Conservation (phyloP, 768 basidiomycete species). For the Saitozyma podzolica region DNA sequence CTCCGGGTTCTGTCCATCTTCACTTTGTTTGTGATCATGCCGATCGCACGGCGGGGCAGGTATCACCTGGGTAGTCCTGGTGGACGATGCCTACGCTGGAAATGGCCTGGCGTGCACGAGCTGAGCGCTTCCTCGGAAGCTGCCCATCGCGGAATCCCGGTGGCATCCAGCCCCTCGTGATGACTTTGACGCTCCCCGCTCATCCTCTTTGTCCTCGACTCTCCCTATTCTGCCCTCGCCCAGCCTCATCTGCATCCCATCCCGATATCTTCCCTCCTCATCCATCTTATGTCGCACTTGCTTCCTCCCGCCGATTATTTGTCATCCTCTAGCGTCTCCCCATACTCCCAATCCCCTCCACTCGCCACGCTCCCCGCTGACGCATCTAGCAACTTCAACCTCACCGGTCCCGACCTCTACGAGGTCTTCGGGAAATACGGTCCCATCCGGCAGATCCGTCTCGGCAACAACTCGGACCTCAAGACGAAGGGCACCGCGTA, state of each 20-base stretch:
- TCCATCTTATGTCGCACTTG: not conserved
- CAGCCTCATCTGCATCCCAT: not conserved
- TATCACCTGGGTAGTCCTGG: not conserved
- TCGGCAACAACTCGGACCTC: constrained; percentile 66
- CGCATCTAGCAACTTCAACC: constrained; percentile 46
- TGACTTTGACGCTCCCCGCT: not conserved
- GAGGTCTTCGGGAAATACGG: constrained; percentile 98
- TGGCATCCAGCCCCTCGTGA: not conserved
- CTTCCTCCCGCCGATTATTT: not conserved
- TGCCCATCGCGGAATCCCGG: not conserved
- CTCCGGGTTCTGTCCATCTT: too few relatives aligned
- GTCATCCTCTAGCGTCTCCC: too few relatives aligned
- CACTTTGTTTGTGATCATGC: not conserved
- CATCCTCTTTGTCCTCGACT: not conserved
- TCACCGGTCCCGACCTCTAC: constrained; percentile 80
- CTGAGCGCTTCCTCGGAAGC: too few relatives aligned
- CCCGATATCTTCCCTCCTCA: not conserved
- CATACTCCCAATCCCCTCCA: not conserved
- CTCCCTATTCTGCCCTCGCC: not conserved
- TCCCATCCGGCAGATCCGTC: constrained; percentile 89
- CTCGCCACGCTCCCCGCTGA: not conserved
- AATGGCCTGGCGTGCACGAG: too few relatives aligned
- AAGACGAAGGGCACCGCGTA: constrained; percentile 97
- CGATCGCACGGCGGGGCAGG: not conserved
- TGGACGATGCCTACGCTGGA: not conserved